phyloP scores from a whole-genome alignment of 2,329 filamentous ascomycete genomes.

The Colletotrichum noveboracense region DNA sequence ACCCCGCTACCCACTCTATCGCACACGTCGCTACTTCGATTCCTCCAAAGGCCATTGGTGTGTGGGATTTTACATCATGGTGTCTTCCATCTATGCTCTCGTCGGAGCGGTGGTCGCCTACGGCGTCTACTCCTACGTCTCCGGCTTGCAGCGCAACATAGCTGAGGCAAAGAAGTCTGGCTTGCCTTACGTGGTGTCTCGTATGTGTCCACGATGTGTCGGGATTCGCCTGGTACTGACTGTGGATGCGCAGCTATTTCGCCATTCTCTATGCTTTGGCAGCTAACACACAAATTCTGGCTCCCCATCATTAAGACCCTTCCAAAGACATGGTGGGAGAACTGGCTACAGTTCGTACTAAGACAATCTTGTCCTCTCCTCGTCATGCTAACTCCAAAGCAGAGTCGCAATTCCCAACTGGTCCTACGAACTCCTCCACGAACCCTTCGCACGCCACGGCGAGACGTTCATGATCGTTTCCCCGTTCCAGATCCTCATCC shows the following conservation, averaged over 20 bases:
- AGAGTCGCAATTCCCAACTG: slow-evolving; percentile 66
- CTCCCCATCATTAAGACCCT: slow-evolving; percentile 59
- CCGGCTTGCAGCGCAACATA: slow-evolving; percentile 50
- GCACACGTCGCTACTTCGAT: not conserved
- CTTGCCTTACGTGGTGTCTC: slow-evolving; percentile 57
- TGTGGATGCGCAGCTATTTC: slow-evolving; percentile 42
- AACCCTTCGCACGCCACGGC: slow-evolving; percentile 62
- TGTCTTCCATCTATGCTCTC: slow-evolving; percentile 40
- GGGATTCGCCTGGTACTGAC: not conserved
- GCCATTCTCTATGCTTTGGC: slow-evolving; percentile 59
- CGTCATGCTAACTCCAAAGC: slow-evolving; percentile 13
- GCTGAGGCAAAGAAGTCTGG: slow-evolving; percentile 54
- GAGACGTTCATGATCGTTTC: slow-evolving; percentile 71
- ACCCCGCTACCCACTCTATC: not conserved
- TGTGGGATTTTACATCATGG: slow-evolving; percentile 28
- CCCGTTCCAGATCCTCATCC: slow-evolving; percentile 57
- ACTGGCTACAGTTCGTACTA: slow-evolving; percentile 63
- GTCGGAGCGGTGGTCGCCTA: slow-evolving; percentile 38
- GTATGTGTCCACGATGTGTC: slow-evolving; percentile 42
- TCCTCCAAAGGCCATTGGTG: not conserved
- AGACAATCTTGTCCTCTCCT: not conserved
- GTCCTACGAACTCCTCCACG: slow-evolving; percentile 59
- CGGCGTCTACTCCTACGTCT: slow-evolving; percentile 32
- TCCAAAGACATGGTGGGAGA: slow-evolving; percentile 59
- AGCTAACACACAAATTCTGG: slow-evolving; percentile 59